A percentile compares a stretch with the other conserved stretches of the same genome.
Evolutionary conservation across 2,329 filamentous ascomycete genomes (phyloP).

Genomic region (Xylaria sp.): DNA sequence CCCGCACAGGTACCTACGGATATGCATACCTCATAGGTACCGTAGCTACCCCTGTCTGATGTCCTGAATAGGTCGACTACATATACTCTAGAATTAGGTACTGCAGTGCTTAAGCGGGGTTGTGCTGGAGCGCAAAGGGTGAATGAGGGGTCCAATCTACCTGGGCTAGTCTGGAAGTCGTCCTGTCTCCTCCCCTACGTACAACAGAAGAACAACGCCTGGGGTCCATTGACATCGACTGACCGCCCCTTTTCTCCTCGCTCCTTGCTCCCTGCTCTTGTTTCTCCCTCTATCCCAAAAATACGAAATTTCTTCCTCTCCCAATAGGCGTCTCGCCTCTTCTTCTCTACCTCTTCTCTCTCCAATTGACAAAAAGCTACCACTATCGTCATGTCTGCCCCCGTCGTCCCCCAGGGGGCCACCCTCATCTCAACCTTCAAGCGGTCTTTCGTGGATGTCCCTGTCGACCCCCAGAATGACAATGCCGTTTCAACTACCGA

Average conservation of each 20-base stretch:
- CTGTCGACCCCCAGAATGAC: conserved; percentile 76
- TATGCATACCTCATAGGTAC: not conserved
- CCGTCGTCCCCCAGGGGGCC: conserved; percentile 68
- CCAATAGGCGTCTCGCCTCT: not conserved
- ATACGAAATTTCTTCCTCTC: not conserved
- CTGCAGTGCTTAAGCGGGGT: conserved; percentile 16
- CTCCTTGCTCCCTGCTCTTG: not conserved
- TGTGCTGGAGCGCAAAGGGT: not conserved
- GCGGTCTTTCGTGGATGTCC: conserved; percentile 85
- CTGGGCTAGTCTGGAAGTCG: not conserved
- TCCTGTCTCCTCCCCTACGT: not conserved
- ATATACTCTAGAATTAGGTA: not conserved
- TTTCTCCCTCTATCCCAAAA: not conserved
- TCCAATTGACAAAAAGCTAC: not conserved
- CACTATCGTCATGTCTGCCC: conserved; percentile 61
- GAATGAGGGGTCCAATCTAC: conserved; percentile 20
- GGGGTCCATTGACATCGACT: conserved; percentile 32
- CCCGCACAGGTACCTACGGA: not conserved
- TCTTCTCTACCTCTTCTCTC: not conserved
- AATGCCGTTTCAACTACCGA: conserved; percentile 84
- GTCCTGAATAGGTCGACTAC: no score
- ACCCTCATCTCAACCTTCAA: conserved; percentile 90
- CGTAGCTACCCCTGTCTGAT: conserved; percentile 1
- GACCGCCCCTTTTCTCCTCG: conserved; percentile 29
- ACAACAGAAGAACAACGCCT: conserved; percentile 23